Percentiles rank a stretch among this genome's conserved stretches.
These are phyloP conservation scores for Candida oleophila DNA, from an alignment of 805 yeast species.

Conservation along the genomic window DNA sequence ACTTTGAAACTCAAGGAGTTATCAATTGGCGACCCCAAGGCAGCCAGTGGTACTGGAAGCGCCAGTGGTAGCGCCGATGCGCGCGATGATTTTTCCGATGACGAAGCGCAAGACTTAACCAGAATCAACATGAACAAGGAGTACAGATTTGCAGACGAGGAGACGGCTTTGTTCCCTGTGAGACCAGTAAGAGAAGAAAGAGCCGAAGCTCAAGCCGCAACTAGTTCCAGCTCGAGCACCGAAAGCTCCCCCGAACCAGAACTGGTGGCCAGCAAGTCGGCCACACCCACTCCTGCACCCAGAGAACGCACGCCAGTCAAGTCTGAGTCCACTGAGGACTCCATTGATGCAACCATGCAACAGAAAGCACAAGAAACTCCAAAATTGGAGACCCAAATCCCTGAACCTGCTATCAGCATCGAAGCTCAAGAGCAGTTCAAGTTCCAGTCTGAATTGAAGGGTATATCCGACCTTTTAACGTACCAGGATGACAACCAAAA, in stretches of 20 bases:
- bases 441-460: conserved; percentile 28
- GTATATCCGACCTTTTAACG: conserved; percentile 19
- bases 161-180: conserved; percentile 64
- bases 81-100: conserved; percentile 27
- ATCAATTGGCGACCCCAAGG: neutral
- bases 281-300: conserved; percentile 5
- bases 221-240: conserved; percentile 4
- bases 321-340: neutral
- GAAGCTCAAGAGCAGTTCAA: conserved; percentile 31
- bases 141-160: conserved; percentile 51
- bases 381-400: conserved; percentile 27
- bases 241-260: conserved; percentile 2
- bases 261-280: conserved; percentile 2
- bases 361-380: conserved; percentile 9
- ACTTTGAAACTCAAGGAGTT: conserved; percentile 30
- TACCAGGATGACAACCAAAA: conserved; percentile 20
- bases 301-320: neutral
- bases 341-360: neutral
- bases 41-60: neutral
- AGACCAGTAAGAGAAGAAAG: conserved; percentile 59
- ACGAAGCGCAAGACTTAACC: conserved; percentile 39
- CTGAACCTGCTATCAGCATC: conserved; percentile 23
- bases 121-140: conserved; percentile 66
- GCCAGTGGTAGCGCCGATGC: conserved; percentile 12
- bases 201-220: conserved; percentile 21